Percentiles rank a stretch among this genome's conserved stretches.
Conservation (phyloP, 495 filamentous ascomycete species). For the Aspergillus diversus region DNA sequence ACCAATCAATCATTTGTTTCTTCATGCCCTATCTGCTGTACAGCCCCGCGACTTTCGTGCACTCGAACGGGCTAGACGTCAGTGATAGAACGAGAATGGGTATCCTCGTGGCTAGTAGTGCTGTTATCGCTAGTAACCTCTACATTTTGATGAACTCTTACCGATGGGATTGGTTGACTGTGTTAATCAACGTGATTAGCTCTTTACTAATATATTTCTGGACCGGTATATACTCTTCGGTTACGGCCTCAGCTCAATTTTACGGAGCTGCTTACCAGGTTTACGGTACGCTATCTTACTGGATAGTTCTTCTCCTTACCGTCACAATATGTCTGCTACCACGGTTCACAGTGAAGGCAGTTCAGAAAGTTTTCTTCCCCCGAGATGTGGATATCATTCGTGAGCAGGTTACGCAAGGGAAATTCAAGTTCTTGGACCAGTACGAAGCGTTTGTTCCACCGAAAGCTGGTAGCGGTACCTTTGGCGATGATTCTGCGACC, state of each 20-base stretch:
- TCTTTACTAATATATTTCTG: slow-evolving; percentile 91
- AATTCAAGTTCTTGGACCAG: slow-evolving; percentile 71
- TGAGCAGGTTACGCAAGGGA: slow-evolving; percentile 82
- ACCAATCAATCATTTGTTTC: slow-evolving; percentile 91
- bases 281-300: slow-evolving; percentile 81
- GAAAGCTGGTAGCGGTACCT: slow-evolving; percentile 26
- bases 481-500: slow-evolving; percentile 51
- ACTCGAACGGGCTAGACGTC: slow-evolving; percentile 69
- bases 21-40: slow-evolving; percentile 90
- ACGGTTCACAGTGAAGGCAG: slow-evolving; percentile 78
- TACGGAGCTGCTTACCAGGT: slow-evolving; percentile 78
- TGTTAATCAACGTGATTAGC: slow-evolving; percentile 79
- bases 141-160: slow-evolving; percentile 97
- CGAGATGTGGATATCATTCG: slow-evolving; percentile 94
- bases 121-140: slow-evolving; percentile 80
- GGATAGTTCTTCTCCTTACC: slow-evolving; percentile 77
- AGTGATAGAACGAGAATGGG: slow-evolving; percentile 81
- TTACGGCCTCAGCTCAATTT: slow-evolving; percentile 67
- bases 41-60: slow-evolving; percentile 64
- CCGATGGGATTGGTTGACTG: slow-evolving; percentile 94
- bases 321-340: slow-evolving; percentile 80
- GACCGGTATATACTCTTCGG: slow-evolving; percentile 88
- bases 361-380: slow-evolving; percentile 93
- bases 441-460: slow-evolving; percentile 49
- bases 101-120: slow-evolving; percentile 74